These are phyloP conservation scores for Oxalis stricta DNA, from an alignment of 441 rosid species.

Conservation along the genomic window DNA sequence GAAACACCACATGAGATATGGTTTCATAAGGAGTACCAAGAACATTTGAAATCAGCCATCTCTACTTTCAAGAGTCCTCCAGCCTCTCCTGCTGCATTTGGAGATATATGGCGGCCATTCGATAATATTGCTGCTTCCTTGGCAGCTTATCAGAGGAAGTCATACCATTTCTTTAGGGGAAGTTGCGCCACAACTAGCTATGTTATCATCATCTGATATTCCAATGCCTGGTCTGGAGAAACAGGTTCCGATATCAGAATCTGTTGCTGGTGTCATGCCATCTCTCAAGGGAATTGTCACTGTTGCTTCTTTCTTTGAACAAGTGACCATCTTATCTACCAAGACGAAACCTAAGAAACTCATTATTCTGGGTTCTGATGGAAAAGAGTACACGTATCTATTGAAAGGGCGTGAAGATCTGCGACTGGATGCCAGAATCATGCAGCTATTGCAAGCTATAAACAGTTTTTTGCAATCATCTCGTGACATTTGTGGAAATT, in stretches of 20 bases:
- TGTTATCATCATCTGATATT: constrained; percentile 82
- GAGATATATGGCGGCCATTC: constrained; percentile 91
- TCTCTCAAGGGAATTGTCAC: constrained; percentile 67
- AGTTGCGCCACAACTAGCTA: constrained; percentile 89
- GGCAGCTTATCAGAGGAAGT: constrained; percentile 83
- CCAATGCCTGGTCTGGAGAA: constrained; percentile 99
- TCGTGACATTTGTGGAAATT: constrained; percentile 35
- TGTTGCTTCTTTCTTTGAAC: constrained; percentile 68
- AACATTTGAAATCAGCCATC: constrained; percentile 65
- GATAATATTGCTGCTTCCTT: constrained; percentile 80
- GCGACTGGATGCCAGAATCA: constrained; percentile 98
- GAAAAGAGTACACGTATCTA: constrained; percentile 72
- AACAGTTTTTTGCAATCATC: constrained; percentile 67
- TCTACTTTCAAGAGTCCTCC: constrained; percentile 80
- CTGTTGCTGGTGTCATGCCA: constrained; percentile 32
- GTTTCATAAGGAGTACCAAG: constrained; percentile 72
- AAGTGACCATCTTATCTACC: constrained; percentile 71
- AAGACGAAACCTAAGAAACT: constrained; percentile 97
- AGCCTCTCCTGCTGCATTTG: constrained; percentile 55
- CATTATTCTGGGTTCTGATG: constrained; percentile 86
- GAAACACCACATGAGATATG: constrained; percentile 94
- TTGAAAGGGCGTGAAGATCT: constrained; percentile 97
- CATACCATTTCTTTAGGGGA: constrained; percentile 71
- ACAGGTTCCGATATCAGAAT: constrained; percentile 43
- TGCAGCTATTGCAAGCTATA: constrained; percentile 94